Conservation (phyloP, 2,329 filamentous ascomycete genomes). For the Pseudopithomyces maydicus region DNA sequence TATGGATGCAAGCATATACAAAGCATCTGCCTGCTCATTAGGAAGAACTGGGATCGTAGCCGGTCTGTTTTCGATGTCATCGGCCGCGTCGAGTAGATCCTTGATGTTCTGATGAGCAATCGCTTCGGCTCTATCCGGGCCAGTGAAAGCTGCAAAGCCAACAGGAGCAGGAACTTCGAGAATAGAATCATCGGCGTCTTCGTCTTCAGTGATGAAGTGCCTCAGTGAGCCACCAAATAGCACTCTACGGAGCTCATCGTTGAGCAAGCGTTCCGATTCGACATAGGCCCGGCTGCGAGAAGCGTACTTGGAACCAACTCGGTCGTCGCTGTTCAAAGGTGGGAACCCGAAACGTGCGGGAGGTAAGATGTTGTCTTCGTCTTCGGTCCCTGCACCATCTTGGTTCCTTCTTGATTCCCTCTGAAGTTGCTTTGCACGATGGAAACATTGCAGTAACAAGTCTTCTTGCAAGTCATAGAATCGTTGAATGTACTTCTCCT, state of each 20-base stretch:
- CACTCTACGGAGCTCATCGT: constrained; percentile 32
- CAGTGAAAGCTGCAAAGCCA: constrained; percentile 50
- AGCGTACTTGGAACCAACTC: constrained; percentile 41
- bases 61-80: constrained; percentile 41
- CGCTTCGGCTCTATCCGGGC: constrained; percentile 48
- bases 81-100: constrained; percentile 39
- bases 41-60: constrained; percentile 34
- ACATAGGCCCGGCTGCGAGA: constrained; percentile 49
- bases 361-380: constrained; percentile 46
- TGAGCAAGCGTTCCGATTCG: constrained; percentile 44
- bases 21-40: constrained; percentile 49
- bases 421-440: constrained; percentile 44
- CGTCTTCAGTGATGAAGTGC: constrained; percentile 32
- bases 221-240: constrained; percentile 27
- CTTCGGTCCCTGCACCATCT: constrained; percentile 47
- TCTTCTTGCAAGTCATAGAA: constrained; percentile 39
- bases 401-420: constrained; percentile 37
- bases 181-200: constrained; percentile 40
- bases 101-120: constrained; percentile 44
- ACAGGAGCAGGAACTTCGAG: constrained; percentile 28
- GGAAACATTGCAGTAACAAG: constrained; percentile 43
- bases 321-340: constrained; percentile 28
- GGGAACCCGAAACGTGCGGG: constrained; percentile 38
- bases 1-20: constrained; percentile 45
- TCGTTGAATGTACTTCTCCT: constrained; percentile 43